Conservation (phyloP, 495 filamentous ascomycete genomes). For the Aspergillus olivimuriae region DNA sequence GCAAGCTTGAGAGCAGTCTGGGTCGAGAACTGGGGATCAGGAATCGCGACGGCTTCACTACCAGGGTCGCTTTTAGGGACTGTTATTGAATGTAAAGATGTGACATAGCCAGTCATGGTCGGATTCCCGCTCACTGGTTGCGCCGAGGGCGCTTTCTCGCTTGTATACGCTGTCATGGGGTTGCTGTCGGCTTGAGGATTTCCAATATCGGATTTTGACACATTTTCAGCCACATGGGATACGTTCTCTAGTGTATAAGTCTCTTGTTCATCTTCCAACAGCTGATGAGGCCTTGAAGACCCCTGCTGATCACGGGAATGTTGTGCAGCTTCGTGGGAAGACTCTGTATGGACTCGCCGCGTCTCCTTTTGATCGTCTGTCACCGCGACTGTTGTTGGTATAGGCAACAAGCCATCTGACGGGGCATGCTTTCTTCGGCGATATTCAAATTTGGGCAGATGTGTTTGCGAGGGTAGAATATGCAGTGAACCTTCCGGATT, state of each 20-base stretch:
- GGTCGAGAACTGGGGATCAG: slow-evolving; percentile 39
- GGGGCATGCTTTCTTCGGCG: slow-evolving; percentile 19
- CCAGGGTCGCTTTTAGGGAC: slow-evolving; percentile 20
- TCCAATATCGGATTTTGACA: slow-evolving; percentile 3
- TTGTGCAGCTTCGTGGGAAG: background rate
- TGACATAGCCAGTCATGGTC: slow-evolving; percentile 25
- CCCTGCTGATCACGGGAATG: background rate
- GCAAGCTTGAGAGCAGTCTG: slow-evolving; percentile 44
- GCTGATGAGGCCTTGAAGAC: background rate
- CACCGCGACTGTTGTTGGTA: background rate
- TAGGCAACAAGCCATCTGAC: background rate
- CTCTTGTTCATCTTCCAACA: background rate
- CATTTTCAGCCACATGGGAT: slow-evolving; percentile 14
- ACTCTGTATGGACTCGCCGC: too few relatives aligned
- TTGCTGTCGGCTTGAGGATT: slow-evolving; percentile 1
- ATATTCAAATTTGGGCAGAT: slow-evolving; percentile 42
- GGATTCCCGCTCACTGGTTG: slow-evolving; percentile 24
- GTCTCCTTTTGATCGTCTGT: background rate
- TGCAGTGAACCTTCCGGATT: slow-evolving; percentile 22
- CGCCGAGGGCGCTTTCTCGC: slow-evolving; percentile 35
- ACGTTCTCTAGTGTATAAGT: slow-evolving; percentile 10
- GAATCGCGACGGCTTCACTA: slow-evolving; percentile 12
- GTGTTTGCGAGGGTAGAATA: slow-evolving; percentile 36
- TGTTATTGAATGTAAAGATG: slow-evolving; percentile 35
- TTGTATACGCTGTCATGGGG: slow-evolving; percentile 19